Conservation (phyloP, 2,329 filamentous ascomycete genomes). For the Aspergillus viridinutans region DNA sequence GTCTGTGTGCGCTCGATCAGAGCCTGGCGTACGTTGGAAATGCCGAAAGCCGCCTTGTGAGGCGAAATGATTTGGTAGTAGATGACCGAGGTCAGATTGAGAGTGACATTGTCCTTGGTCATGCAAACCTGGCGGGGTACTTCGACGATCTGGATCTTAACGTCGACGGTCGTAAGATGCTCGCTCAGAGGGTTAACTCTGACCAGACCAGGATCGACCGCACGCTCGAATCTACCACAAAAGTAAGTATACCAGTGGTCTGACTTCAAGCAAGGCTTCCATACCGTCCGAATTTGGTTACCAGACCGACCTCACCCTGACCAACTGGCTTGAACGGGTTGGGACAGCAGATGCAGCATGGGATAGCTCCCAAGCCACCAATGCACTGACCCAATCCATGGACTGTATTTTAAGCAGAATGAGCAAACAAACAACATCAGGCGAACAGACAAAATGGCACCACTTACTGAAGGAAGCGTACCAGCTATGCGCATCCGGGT, state of each 20-base stretch:
- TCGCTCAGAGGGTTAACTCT: conserved; percentile 97
- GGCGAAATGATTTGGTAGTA: conserved; percentile 97
- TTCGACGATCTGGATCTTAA: conserved; percentile 98
- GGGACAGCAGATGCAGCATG: conserved; percentile 86
- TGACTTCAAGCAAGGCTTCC: conserved; percentile 10
- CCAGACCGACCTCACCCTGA: conserved; percentile 90
- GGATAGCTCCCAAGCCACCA: conserved; percentile 78
- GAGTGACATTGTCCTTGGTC: conserved; percentile 98
- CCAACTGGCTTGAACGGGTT: conserved; percentile 92
- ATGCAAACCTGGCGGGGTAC: conserved; percentile 96
- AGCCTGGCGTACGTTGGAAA: conserved; percentile 91
- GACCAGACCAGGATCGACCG: conserved; percentile 92
- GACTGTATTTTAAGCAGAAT: conserved; percentile 44
- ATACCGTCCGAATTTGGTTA: conserved; percentile 81
- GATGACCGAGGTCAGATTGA: conserved; percentile 92
- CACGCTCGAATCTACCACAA: conserved; percentile 69
- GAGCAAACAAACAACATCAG: conserved; percentile 2
- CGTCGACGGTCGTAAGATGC: conserved; percentile 83
- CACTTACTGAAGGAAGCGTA: conserved; percentile 78
- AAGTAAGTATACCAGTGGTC: conserved; percentile 1
- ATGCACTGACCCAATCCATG: conserved; percentile 69
- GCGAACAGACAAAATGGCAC: neutral
- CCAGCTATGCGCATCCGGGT: conserved; percentile 74
- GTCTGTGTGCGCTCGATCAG: conserved; percentile 97
- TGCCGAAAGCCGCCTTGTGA: conserved; percentile 96